phyloP scores from a whole-genome alignment of 2,329 filamentous ascomycete species.

The Penicillium decumbens region DNA sequence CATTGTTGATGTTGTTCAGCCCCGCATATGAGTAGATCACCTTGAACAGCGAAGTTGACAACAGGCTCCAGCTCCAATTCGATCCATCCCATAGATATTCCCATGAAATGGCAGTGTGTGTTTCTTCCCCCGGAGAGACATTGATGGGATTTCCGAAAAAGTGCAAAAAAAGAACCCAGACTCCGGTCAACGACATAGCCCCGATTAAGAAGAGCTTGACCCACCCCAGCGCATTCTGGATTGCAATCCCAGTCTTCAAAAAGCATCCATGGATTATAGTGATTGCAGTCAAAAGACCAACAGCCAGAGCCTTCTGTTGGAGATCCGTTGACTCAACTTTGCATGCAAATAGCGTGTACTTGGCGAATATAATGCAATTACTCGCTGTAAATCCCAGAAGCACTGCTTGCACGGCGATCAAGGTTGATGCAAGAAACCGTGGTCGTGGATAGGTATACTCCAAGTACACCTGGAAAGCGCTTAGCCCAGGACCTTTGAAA shows the following conservation, averaged over 20 bases:
- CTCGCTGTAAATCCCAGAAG: constrained; percentile 64
- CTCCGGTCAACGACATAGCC: constrained; percentile 58
- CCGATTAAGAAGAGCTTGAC: constrained; percentile 57
- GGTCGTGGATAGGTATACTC: constrained; percentile 64
- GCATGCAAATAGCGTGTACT: constrained; percentile 60
- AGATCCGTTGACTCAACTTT: constrained; percentile 49
- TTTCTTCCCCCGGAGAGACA: neutral
- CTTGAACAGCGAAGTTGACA: constrained; percentile 60
- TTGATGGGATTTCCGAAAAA: constrained; percentile 19
- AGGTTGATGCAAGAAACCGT: constrained; percentile 58
- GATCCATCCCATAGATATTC: constrained; percentile 59
- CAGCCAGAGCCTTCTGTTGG: constrained; percentile 54
- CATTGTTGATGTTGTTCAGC: constrained; percentile 63
- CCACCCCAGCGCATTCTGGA: constrained; percentile 61
- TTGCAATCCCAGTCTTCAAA: constrained; percentile 52
- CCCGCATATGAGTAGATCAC: constrained; percentile 67
- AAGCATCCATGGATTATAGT: constrained; percentile 58
- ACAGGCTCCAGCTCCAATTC: constrained; percentile 63
- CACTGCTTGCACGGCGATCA: constrained; percentile 61
- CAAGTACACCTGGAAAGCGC: constrained; percentile 59
- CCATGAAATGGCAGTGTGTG: constrained; percentile 38
- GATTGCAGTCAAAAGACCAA: constrained; percentile 53
- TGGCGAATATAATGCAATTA: constrained; percentile 66
- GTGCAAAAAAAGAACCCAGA: constrained; percentile 54
- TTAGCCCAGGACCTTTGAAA: constrained; percentile 49